Base-by-base conservation (phyloP, 192 early-diverging fungal genomes). In the Entomortierella beljakovae region DNA sequence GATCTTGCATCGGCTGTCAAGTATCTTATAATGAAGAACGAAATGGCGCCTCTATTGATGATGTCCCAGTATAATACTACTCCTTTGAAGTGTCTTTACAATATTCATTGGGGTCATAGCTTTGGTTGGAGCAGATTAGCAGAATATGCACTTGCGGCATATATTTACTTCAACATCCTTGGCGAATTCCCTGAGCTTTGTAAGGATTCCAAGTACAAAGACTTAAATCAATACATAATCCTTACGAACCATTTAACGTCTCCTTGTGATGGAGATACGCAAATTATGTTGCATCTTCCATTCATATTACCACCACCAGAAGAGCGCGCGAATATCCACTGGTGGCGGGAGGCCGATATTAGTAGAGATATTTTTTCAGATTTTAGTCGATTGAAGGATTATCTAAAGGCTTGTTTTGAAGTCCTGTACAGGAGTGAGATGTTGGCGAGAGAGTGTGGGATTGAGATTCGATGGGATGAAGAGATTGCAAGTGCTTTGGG, bases 321-420 rank as follows among this genome's bases (percentile, higher is more conserved):
- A 50, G 16, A 25, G 23, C 23, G 4, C n/a, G 16, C 49, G 7
- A 50, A 25, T 7, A 18, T 18, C 9, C 34, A 10, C 22, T 10
- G 25, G n/a, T 0, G n/a, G 29, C 11, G 25, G 23, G 22, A 43
- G 18, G 16, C 22, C 46, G 29, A 6, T 40, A 40, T 13, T 40
- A 6, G 13, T 37, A 15, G 16, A 23, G 34, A 64, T 28, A 37
- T 64, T 6, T 64, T 64, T 64, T 49, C 22, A 20, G 62, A 53
- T 18, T 32, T 64, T n/a, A 35, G 22, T 13, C 35, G 32, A 25
- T 31, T 64, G 13, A 64, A 64, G 34, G 33, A 64, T n/a, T 64
- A 64, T n/a, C 33, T 64, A 23, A 64, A 64, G 34, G 25, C n/a
- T 23, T 64, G 62, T 18, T 53, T 64, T 31, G 62, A 49, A 22